Base-by-base conservation (phyloP, 2,329 filamentous ascomycete species). In the Verruconis gallopava region DNA sequence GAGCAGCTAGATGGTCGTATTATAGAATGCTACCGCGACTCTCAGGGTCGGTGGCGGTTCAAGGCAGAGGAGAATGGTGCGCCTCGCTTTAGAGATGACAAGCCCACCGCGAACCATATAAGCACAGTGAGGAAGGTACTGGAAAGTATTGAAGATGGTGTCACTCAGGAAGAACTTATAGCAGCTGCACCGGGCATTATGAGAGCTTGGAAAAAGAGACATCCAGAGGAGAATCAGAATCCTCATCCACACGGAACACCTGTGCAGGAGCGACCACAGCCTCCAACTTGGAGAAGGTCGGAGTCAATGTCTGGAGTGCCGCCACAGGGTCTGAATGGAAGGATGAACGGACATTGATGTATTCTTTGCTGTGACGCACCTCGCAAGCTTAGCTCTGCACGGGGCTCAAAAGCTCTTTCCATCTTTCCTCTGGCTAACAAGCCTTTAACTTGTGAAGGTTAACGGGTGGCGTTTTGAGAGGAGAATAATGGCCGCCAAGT, bases 81-180 rank as follows among this genome's bases (percentile, higher is more conserved):
- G 15, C 80, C 91, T 51, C 78, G 88, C 21, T 89, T 95, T 61
- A 74, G 91, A 40, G 88, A 96, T 54, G 91, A 98, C 61, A 98
- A 98, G 64, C 68, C 70, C 20, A 81, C 94, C 50, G 86, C 84
- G 0, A 98, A 98, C 54, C 88, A 96, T 61, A 80, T 83, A 46
- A 78, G 68, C 14, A 89, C 84, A 0, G 85, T 95, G 1, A 69
- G 78, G 19, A 93, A 82, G 56, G 91, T 98, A 3, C 71, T 95
- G 45, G 80, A 89, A 49, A 93, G 85, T 60, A 96, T 98, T 51
- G 72, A 77, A 46, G 85, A 95, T 53, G 78, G 77, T 1, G 85
- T 98, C 9, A 82, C 77, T 0, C 77, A 94, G 61, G 71, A 83
- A 44, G 86, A 98, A 55, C 68, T 98, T 22, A 71, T 88, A 36